These are phyloP conservation scores for Lithohypha guttulata DNA, from an alignment of 2,329 filamentous ascomycete species.

Conservation along the genomic window DNA sequence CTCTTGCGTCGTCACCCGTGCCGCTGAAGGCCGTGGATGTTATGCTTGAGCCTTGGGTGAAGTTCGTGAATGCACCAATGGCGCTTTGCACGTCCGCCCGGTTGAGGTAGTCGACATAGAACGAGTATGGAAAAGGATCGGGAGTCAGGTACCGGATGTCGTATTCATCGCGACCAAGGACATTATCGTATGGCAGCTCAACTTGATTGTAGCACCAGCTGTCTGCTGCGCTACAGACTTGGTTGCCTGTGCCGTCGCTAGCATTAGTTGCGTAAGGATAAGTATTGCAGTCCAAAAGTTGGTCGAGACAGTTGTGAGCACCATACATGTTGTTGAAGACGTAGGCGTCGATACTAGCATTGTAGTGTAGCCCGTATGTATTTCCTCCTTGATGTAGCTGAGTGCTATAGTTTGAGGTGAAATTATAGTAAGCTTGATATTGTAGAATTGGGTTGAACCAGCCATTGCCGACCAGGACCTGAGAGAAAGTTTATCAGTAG, in stretches of 20 bases:
- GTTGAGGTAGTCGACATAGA: constrained; percentile 43
- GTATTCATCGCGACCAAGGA: constrained; percentile 43
- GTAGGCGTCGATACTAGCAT: constrained; percentile 31
- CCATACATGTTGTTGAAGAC: constrained; percentile 53
- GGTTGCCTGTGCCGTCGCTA: constrained; percentile 7
- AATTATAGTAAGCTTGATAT: constrained; percentile 32
- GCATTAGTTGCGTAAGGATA: constrained; percentile 34
- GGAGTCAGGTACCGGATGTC: constrained; percentile 34
- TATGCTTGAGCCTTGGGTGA: constrained; percentile 32
- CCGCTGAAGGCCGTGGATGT: constrained; percentile 33
- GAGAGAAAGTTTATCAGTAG: constrained; percentile 29
- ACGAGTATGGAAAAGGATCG: constrained; percentile 29
- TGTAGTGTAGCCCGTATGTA: constrained; percentile 27
- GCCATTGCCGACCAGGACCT: constrained; percentile 30
- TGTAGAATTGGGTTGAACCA: constrained; percentile 31
- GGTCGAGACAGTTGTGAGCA: constrained; percentile 49
- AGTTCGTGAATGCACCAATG: constrained; percentile 42
- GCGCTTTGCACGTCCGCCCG: constrained; percentile 36
- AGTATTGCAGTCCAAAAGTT: constrained; percentile 44
- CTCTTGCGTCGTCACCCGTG: constrained; percentile 37
- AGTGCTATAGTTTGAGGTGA: constrained; percentile 22
- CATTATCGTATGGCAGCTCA: constrained; percentile 42
- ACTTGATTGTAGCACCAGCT: constrained; percentile 46
- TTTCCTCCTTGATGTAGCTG: constrained; percentile 24
- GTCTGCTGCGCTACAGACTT: constrained; percentile 45